phyloP scores from a whole-genome alignment of 768 basidiomycete genomes.

The Pleurotus djamor region DNA sequence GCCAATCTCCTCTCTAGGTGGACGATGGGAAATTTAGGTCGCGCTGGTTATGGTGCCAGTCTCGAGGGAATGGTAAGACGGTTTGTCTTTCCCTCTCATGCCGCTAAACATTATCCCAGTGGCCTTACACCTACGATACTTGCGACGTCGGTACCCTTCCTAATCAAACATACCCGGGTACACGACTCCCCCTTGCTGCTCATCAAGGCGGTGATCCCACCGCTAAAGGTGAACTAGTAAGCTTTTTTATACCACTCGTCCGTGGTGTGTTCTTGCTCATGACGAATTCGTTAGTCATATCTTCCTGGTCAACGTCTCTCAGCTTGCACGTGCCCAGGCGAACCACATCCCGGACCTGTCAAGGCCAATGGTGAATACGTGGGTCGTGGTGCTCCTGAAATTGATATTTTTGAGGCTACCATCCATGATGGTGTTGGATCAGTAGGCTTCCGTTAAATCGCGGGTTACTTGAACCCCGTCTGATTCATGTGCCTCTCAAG shows the following conservation, averaged over 20 bases:
- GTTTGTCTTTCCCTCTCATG: background rate
- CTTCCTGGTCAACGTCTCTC: slow-evolving; percentile 60
- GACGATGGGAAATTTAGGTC: slow-evolving; percentile 53
- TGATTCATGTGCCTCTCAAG: slow-evolving; percentile 17
- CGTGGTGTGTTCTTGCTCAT: background rate
- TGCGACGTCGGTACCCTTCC: slow-evolving; percentile 80
- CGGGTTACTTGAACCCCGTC: background rate
- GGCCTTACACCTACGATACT: slow-evolving; percentile 68
- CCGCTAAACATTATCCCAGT: slow-evolving; percentile 24
- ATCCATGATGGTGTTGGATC: slow-evolving; percentile 24
- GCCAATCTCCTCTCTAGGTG: slow-evolving; percentile 23
- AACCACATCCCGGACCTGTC: slow-evolving; percentile 40
- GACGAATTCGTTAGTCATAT: slow-evolving; percentile 40
- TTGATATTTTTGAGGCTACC: slow-evolving; percentile 66
- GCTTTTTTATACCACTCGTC: slow-evolving; percentile 11
- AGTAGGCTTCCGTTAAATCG: slow-evolving; percentile 8
- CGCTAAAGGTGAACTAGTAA: slow-evolving; percentile 34
- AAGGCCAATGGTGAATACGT: slow-evolving; percentile 50
- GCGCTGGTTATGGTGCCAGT: slow-evolving; percentile 70
- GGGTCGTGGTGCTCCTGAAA: slow-evolving; percentile 66
- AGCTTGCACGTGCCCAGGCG: slow-evolving; percentile 40
- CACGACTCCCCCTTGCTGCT: slow-evolving; percentile 43
- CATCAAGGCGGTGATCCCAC: slow-evolving; percentile 35
- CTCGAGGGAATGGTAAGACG: slow-evolving; percentile 56
- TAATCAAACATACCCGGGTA: slow-evolving; percentile 72